Conservation (phyloP, 78 protist genomes). For the Chrysochromulina tobinii region DNA sequence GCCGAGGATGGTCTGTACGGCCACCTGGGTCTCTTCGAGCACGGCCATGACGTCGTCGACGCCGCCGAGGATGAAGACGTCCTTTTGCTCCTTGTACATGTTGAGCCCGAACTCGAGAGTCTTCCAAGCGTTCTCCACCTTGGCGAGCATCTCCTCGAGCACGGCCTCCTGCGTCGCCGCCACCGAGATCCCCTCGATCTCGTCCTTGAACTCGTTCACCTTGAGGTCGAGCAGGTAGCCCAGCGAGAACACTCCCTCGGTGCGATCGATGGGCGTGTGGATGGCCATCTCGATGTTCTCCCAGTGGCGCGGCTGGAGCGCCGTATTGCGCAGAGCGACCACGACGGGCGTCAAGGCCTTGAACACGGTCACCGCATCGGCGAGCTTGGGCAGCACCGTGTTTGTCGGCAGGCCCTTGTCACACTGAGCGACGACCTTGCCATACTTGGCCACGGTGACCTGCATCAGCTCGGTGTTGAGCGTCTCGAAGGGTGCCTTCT, state of each 20-base stretch:
- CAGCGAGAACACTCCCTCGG: constrained; percentile 4
- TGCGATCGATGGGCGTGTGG: neutral
- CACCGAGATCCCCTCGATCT: constrained; percentile 7
- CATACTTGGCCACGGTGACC: neutral
- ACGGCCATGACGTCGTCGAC: constrained; percentile 61
- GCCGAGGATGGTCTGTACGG: constrained; percentile 59
- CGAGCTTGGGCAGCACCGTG: constrained; percentile 43
- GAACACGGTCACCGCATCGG: constrained; percentile 4
- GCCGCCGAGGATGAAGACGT: constrained; percentile 56
- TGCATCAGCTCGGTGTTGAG: constrained; percentile 24
- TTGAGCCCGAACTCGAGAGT: constrained; percentile 30
- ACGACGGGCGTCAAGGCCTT: constrained; percentile 51
- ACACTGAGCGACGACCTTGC: constrained; percentile 12
- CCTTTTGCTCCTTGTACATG: constrained; percentile 49
- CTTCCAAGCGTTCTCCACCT: constrained; percentile 46
- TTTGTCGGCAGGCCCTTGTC: constrained; percentile 1
- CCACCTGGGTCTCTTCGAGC: constrained; percentile 62
- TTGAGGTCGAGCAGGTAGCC: neutral
- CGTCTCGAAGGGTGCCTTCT: neutral
- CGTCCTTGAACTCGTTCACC: constrained; percentile 34
- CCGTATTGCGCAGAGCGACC: constrained; percentile 44
- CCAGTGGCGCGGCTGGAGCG: constrained; percentile 54
- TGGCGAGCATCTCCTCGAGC: constrained; percentile 48
- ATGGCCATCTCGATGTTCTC: constrained; percentile 40
- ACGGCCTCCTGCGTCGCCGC: constrained; percentile 60